These are phyloP conservation scores for Brassica balearica DNA, from an alignment of 441 rosid species.

Conservation along the genomic window DNA sequence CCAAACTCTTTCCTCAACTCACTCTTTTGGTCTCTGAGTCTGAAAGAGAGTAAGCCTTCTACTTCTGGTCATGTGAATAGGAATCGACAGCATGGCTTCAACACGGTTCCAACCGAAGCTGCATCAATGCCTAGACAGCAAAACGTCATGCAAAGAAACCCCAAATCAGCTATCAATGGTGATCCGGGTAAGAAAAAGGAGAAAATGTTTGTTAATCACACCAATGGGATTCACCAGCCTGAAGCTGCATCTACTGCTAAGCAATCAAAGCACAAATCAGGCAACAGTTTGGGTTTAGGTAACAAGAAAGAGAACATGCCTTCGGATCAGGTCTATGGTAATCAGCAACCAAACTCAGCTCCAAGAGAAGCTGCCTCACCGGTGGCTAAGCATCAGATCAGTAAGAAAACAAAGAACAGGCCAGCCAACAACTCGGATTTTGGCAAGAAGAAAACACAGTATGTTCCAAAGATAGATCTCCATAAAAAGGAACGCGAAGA, in stretches of 20 bases:
- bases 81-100: constrained; percentile 6
- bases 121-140: constrained; percentile 6
- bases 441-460: constrained; percentile 29
- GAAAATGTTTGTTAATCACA: constrained; percentile 29
- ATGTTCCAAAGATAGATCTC: constrained; percentile 32
- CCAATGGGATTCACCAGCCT: constrained; percentile 22
- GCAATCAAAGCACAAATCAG: constrained; percentile 24
- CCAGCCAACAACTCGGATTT: constrained; percentile 29
- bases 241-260: constrained; percentile 29
- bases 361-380: constrained; percentile 25
- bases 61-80: constrained; percentile 14
- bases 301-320: constrained; percentile 41
- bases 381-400: constrained; percentile 26
- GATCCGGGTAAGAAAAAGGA: constrained; percentile 35
- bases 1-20: constrained; percentile 51
- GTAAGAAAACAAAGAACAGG: constrained; percentile 36
- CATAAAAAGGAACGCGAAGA: constrained; percentile 37
- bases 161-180: constrained; percentile 6
- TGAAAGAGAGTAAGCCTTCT: constrained; percentile 37
- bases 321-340: constrained; percentile 17
- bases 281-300: constrained; percentile 11
- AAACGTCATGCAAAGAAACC: constrained; percentile 17
- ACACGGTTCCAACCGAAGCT: constrained; percentile 24
- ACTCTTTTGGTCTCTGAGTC: constrained; percentile 45
- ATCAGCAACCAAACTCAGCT: constrained; percentile 29